Evolutionary conservation across 2,329 filamentous ascomycete species (phyloP).

Genomic region (Huntiella abstrusa): DNA sequence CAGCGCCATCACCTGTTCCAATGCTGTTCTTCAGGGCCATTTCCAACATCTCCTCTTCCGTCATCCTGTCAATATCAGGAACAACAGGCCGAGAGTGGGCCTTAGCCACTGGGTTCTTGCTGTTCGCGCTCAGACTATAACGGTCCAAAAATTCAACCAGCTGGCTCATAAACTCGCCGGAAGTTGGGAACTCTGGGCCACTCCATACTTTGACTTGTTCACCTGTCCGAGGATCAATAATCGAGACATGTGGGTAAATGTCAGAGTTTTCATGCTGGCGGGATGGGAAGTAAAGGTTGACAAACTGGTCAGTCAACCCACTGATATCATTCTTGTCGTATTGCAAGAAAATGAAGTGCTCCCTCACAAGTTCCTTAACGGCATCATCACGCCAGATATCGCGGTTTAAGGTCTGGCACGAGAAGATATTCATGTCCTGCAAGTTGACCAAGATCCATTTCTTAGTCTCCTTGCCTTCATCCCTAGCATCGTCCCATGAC

Average conservation of each 20-base stretch:
- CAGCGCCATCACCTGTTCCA: slow-evolving; percentile 24
- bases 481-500: slow-evolving; percentile 67
- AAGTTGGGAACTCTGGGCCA: slow-evolving; percentile 56
- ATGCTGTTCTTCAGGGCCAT: slow-evolving; percentile 84
- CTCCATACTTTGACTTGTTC: slow-evolving; percentile 97
- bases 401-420: slow-evolving; percentile 82
- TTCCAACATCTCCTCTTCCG: slow-evolving; percentile 92
- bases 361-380: slow-evolving; percentile 61
- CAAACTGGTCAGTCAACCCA: slow-evolving; percentile 51
- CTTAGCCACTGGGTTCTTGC: slow-evolving; percentile 81
- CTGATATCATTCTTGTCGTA: slow-evolving; percentile 66
- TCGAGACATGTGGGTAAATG: slow-evolving; percentile 88
- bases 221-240: slow-evolving; percentile 85
- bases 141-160: slow-evolving; percentile 92
- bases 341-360: slow-evolving; percentile 92
- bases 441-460: slow-evolving; percentile 96
- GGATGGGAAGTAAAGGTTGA: slow-evolving; percentile 71
- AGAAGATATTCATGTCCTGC: slow-evolving; percentile 82
- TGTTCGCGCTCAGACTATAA: slow-evolving; percentile 73
- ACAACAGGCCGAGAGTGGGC: slow-evolving; percentile 28
- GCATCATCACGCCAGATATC: slow-evolving; percentile 86
- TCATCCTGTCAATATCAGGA: slow-evolving; percentile 65
- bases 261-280: slow-evolving; percentile 59
- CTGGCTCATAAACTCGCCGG: slow-evolving; percentile 73
- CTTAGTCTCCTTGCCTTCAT: slow-evolving; percentile 67